Conservation (phyloP, 371 early-diverging fungal genomes). For the Mortierella sp. region DNA sequence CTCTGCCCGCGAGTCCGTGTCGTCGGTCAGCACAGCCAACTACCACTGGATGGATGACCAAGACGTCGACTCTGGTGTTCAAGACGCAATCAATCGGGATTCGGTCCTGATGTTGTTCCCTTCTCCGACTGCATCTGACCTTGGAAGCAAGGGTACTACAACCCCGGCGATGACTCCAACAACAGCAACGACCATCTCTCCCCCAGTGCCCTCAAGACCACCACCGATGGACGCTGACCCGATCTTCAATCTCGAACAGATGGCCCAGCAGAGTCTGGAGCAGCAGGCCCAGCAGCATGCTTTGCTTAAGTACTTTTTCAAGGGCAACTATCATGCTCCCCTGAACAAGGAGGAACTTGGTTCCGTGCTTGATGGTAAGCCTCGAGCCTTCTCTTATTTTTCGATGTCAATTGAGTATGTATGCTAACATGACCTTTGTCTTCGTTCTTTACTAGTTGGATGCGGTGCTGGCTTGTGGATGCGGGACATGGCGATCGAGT, state of each 20-base stretch:
- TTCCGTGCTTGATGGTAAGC: constrained; percentile 52
- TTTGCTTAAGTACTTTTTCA: constrained; percentile 43
- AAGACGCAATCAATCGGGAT: constrained; percentile 28
- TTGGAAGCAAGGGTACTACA: constrained; percentile 1
- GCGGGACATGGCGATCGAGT: constrained; percentile 71
- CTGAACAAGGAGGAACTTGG: constrained; percentile 32
- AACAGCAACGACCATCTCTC: neutral
- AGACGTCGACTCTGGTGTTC: constrained; percentile 1
- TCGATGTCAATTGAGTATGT: neutral
- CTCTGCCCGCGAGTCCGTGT: constrained; percentile 30
- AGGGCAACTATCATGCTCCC: constrained; percentile 48
- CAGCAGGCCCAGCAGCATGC: constrained; percentile 48
- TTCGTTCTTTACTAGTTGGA: constrained; percentile 53
- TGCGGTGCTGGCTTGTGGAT: constrained; percentile 73
- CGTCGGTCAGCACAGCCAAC: constrained; percentile 39
- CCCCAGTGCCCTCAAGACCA: neutral
- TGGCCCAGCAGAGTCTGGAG: constrained; percentile 30
- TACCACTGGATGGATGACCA: constrained; percentile 49
- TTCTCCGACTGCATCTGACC: constrained; percentile 16
- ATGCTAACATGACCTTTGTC: neutral
- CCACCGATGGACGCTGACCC: neutral
- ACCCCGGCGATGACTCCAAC: neutral
- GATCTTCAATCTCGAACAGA: constrained; percentile 11
- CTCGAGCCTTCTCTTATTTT: neutral
- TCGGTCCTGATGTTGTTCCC: constrained; percentile 28